Percentiles rank a stretch among this genome's conserved stretches.
These are phyloP conservation scores for Colletotrichum tropicale DNA, from an alignment of 2,329 filamentous ascomycete species.

Conservation along the genomic window DNA sequence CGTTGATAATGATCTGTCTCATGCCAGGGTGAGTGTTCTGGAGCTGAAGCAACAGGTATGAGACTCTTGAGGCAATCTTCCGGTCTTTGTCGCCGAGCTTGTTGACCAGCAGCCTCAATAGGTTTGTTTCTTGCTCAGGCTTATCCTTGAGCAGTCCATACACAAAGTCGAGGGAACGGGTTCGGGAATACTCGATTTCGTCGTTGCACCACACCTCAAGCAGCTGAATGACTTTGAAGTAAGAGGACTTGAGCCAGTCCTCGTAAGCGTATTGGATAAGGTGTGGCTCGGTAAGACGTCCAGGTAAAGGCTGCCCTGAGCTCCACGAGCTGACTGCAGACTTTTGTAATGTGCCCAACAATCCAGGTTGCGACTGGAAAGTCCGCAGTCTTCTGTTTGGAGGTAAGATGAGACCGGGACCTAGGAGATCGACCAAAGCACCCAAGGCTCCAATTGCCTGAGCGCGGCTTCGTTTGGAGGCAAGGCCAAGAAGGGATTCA, in stretches of 20 bases:
- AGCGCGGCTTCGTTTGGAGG: constrained; percentile 91
- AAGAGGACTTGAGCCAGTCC: constrained; percentile 92
- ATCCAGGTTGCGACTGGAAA: constrained; percentile 80
- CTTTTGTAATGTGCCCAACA: constrained; percentile 74
- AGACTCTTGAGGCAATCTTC: constrained; percentile 93
- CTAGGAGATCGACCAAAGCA: constrained; percentile 92
- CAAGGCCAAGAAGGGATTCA: constrained; percentile 80
- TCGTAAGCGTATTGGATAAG: constrained; percentile 91
- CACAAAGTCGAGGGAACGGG: constrained; percentile 86
- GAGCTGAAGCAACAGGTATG: constrained; percentile 91
- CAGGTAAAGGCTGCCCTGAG: constrained; percentile 72
- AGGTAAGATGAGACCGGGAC: constrained; percentile 85
- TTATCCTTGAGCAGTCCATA: constrained; percentile 93
- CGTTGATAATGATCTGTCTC: constrained; percentile 86
- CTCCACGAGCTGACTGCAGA: constrained; percentile 66
- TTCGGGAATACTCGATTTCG: constrained; percentile 92
- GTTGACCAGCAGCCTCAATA: constrained; percentile 90
- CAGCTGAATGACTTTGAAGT: constrained; percentile 91
- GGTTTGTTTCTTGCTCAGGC: constrained; percentile 94
- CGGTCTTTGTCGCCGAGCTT: constrained; percentile 95
- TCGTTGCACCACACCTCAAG: constrained; percentile 94
- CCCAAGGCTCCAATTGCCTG: constrained; percentile 92
- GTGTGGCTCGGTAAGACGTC: constrained; percentile 75
- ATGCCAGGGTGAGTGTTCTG: constrained; percentile 89
- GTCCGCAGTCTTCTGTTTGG: constrained; percentile 78